These are phyloP conservation scores for Dactylonectria macrodidyma DNA, from an alignment of 2,329 filamentous ascomycete species.

Conservation along the genomic window DNA sequence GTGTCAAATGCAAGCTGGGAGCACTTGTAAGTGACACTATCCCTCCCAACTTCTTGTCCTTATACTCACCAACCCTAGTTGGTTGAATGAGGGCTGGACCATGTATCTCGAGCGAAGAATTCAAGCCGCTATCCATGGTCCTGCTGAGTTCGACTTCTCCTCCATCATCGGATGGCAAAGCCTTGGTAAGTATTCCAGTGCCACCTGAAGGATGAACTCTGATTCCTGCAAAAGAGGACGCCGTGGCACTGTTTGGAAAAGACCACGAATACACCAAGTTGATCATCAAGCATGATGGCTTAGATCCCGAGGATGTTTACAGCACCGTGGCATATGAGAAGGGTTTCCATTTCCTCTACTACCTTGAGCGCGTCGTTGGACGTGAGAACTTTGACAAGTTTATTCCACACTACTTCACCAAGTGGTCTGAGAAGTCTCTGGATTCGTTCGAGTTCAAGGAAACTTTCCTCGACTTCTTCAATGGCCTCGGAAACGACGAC, in stretches of 20 bases:
- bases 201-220: slow-evolving; percentile 10
- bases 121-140: slow-evolving; percentile 82
- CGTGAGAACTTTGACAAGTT: slow-evolving; percentile 94
- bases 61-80: slow-evolving; percentile 57
- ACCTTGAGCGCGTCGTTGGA: slow-evolving; percentile 88
- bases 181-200: slow-evolving; percentile 65
- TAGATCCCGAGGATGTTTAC: slow-evolving; percentile 97
- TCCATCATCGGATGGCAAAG: slow-evolving; percentile 97
- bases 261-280: slow-evolving; percentile 96
- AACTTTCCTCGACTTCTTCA: slow-evolving; percentile 89
- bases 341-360: slow-evolving; percentile 93
- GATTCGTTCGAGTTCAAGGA: slow-evolving; percentile 96
- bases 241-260: slow-evolving; percentile 82
- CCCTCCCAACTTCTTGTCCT: too few species aligned
- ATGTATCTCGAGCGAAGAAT: slow-evolving; percentile 93
- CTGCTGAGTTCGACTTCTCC: slow-evolving; percentile 91
- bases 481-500: slow-evolving; percentile 72
- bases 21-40: slow-evolving; percentile 71
- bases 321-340: slow-evolving; percentile 96
- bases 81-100: slow-evolving; percentile 89
- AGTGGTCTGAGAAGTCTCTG: slow-evolving; percentile 87
- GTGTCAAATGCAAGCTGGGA: slow-evolving; percentile 87
- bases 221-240: slow-evolving; percentile 70
- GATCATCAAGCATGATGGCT: slow-evolving; percentile 86
- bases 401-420: slow-evolving; percentile 94